These are phyloP conservation scores for Beverwykella pulmonaria DNA, from an alignment of 495 filamentous ascomycete genomes.

Conservation along the genomic window DNA sequence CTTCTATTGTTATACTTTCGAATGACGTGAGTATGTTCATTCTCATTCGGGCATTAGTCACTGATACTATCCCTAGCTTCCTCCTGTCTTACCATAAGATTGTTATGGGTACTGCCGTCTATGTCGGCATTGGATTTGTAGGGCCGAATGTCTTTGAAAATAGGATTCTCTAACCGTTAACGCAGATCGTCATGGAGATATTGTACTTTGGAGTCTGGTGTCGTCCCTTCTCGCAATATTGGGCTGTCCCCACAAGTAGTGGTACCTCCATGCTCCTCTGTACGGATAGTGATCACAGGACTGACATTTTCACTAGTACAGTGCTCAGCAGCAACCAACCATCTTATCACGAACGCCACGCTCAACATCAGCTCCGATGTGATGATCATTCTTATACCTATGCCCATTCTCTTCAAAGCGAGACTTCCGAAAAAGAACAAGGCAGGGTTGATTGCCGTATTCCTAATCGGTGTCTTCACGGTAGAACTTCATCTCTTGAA, in stretches of 20 bases:
- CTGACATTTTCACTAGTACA: constrained; percentile 31
- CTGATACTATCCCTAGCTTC: constrained; percentile 26
- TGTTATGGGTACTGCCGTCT: constrained; percentile 57
- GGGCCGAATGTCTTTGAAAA: neutral
- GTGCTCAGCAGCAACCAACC: constrained; percentile 52
- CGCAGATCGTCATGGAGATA: constrained; percentile 55
- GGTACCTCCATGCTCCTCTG: neutral
- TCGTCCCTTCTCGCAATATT: constrained; percentile 62
- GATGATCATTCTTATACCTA: constrained; percentile 61
- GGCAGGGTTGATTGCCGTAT: constrained; percentile 52
- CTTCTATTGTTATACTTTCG: constrained; percentile 58
- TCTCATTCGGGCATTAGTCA: neutral
- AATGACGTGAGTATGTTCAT: constrained; percentile 50
- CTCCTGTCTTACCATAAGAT: constrained; percentile 50
- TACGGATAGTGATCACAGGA: constrained; percentile 39
- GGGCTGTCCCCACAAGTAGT: constrained; percentile 47
- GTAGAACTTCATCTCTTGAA: constrained; percentile 35
- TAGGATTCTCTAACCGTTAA: neutral
- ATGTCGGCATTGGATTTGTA: constrained; percentile 58
- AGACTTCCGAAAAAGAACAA: constrained; percentile 57
- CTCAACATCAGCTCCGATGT: constrained; percentile 68
- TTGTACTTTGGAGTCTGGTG: constrained; percentile 67
- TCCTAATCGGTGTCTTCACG: constrained; percentile 62
- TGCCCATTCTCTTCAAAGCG: constrained; percentile 60
- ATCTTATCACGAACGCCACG: constrained; percentile 66